Conservation (phyloP, 345 rosid genomes). For the Arabidopsis thaliana region DNA sequence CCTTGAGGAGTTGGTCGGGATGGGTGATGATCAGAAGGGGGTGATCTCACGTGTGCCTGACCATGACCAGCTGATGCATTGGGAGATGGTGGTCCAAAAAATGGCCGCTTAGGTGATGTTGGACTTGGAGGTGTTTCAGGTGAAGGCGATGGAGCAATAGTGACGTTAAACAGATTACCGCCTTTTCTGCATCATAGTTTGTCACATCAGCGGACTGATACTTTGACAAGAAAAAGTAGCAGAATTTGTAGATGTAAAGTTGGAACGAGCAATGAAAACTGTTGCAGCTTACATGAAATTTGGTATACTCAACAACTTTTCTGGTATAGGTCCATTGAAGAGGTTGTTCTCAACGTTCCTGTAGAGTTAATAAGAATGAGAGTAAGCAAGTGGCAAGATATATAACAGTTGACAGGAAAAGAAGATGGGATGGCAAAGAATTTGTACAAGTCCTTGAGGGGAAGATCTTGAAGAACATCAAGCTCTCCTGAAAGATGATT, state of each 20-base stretch:
- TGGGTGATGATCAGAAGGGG: background rate
- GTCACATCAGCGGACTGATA: background rate
- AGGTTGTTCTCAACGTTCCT: constrained; percentile 6
- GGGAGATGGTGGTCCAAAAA: background rate
- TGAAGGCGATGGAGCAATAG: constrained; percentile 7
- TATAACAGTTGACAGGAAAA: background rate
- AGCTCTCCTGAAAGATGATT: constrained; percentile 4
- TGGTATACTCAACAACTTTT: background rate
- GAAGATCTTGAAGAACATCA: constrained; percentile 6
- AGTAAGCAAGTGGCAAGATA: constrained; percentile 3
- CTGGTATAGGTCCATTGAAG: constrained; percentile 10
- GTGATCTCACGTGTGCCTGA: background rate
- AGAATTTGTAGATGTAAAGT: background rate
- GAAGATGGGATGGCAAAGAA: background rate
- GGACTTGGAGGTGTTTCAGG: background rate
- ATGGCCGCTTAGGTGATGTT: constrained; percentile 6
- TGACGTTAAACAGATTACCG: background rate
- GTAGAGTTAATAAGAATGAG: background rate
- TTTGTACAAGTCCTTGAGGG: constrained; percentile 6
- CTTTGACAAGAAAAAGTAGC: background rate
- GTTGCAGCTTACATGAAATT: constrained; percentile 7
- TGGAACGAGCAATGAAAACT: background rate
- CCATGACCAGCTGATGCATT: background rate
- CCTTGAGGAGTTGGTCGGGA: background rate
- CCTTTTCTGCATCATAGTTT: constrained; percentile 1